These are phyloP conservation scores for Fistulinella prunicolor DNA, from an alignment of 768 basidiomycete genomes.

Conservation along the genomic window DNA sequence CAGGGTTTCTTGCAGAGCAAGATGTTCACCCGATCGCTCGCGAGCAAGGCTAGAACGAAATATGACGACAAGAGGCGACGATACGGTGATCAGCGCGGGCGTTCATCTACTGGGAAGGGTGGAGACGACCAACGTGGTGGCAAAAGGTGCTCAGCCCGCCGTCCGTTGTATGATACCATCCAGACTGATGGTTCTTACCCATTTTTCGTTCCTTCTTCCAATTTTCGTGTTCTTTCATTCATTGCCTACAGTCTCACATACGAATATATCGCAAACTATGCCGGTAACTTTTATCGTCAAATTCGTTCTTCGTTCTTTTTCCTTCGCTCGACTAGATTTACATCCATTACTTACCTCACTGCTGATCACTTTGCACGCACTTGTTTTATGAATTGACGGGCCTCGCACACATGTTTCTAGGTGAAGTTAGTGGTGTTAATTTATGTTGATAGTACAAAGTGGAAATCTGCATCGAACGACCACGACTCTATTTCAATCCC, in stretches of 20 bases:
- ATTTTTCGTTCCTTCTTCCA: background rate
- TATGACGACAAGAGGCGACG: conserved; percentile 1
- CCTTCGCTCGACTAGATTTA: background rate
- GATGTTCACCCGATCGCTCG: conserved; percentile 18
- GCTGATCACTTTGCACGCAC: no score
- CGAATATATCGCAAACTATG: background rate
- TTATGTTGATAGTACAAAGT: no score
- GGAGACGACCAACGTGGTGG: conserved; percentile 32
- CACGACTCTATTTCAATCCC: no score
- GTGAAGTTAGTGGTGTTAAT: no score
- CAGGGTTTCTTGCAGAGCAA: conserved; percentile 24
- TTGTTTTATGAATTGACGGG: no score
- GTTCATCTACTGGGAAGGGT: background rate
- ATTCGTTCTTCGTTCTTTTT: background rate
- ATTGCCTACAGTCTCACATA: no score
- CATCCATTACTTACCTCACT: conserved; percentile 2
- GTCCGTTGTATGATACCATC: conserved; percentile 2
- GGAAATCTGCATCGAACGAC: no score
- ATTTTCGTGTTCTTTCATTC: background rate
- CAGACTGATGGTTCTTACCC: background rate
- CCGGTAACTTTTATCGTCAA: no score
- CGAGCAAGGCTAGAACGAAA: conserved; percentile 6
- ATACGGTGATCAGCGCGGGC: background rate
- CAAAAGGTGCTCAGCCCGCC: conserved; percentile 28
- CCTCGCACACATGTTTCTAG: no score